Percentiles rank a stretch among this genome's conserved stretches.
Evolutionary conservation across 2,329 filamentous ascomycete species (phyloP).

Genomic region (Cyclaneusma minus): DNA sequence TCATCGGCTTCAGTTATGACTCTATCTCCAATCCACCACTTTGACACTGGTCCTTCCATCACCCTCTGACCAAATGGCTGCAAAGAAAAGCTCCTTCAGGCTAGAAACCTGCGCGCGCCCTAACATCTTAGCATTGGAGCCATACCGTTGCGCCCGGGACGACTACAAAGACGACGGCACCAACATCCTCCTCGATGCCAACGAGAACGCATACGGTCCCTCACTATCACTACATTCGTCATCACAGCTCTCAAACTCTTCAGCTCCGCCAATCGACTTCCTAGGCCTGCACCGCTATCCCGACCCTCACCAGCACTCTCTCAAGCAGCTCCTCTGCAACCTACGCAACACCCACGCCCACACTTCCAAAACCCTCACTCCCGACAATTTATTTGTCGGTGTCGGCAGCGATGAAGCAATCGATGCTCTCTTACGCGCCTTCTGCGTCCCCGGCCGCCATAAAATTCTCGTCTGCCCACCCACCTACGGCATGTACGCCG

Average conservation of each 20-base stretch:
- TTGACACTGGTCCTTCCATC: no score
- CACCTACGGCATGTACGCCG: constrained; percentile 96
- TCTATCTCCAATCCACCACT: no score
- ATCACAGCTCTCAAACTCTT: constrained; percentile 21
- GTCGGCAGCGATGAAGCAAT: constrained; percentile 96
- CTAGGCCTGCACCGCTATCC: constrained; percentile 84
- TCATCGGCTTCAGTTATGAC: no score
- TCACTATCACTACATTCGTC: constrained; percentile 42
- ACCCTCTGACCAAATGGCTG: no score
- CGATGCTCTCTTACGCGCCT: constrained; percentile 82
- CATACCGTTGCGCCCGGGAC: constrained; percentile 71
- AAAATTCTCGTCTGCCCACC: constrained; percentile 90
- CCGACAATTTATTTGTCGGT: constrained; percentile 82
- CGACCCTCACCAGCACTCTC: constrained; percentile 77
- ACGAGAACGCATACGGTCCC: constrained; percentile 92
- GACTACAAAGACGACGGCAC: constrained; percentile 98
- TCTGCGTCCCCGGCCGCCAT: constrained; percentile 76
- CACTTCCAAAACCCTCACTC: constrained; percentile 55
- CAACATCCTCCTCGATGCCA: constrained; percentile 91
- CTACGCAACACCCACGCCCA: constrained; percentile 77
- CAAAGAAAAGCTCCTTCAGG: constrained; percentile 44
- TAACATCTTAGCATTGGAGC: constrained; percentile 62
- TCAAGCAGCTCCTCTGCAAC: constrained; percentile 77
- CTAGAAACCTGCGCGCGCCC: constrained; percentile 58
- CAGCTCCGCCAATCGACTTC: constrained; percentile 52